Base-by-base conservation (phyloP, 495 filamentous ascomycete genomes). In the Penicillium samsonianum region DNA sequence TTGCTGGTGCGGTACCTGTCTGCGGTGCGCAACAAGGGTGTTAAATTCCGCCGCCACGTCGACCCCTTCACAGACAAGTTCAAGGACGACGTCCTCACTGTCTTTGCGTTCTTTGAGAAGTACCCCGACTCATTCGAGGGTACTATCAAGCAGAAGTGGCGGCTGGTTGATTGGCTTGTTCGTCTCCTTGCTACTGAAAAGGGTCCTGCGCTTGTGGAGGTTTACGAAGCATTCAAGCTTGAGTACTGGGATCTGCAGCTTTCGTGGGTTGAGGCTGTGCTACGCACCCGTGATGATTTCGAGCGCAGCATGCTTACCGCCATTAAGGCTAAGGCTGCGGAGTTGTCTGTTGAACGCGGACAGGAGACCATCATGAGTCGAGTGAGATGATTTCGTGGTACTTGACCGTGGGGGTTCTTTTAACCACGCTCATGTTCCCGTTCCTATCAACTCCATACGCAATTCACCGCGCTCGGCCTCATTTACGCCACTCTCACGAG, bases 161-260 rank as follows among this genome's bases (percentile, higher is more conserved):
- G 89, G 23, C 90, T 92, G 1, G 88, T 96, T 22, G 85, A 96
- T 71, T 82, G 84, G 68, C 87, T 98, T 61, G 78, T 90, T 20
- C 79, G 81, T 5, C 71, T 99, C 58, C 78, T 99, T 12, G 82
- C 85, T 30, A 78, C 84, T 1, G 88, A 93, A 23, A 99, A 94
- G 76, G 75, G 74, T 0, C 77, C 84, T 6, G 71, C 71, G 16
- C 72, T 97, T 5, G 84, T 90, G 4, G 81, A 84, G 26, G 85
- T 89, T 7, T 98, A 96, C 48, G 90, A 89, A 62, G 75, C 77
- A 16, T 91, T 98, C 73, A 96, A 96, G 78, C 70, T 75, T 31
- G 80, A 85, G 55, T 96, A 96, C 68, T 97, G 92, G 93, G 94
- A 99, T 73, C 77, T 96, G 65, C 91, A 93, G 73, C 84, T 96